A percentile compares a stretch with the other conserved stretches of the same genome.
phyloP scores from a whole-genome alignment of 257 asterid species.

The Rehmannia glutinosa region DNA sequence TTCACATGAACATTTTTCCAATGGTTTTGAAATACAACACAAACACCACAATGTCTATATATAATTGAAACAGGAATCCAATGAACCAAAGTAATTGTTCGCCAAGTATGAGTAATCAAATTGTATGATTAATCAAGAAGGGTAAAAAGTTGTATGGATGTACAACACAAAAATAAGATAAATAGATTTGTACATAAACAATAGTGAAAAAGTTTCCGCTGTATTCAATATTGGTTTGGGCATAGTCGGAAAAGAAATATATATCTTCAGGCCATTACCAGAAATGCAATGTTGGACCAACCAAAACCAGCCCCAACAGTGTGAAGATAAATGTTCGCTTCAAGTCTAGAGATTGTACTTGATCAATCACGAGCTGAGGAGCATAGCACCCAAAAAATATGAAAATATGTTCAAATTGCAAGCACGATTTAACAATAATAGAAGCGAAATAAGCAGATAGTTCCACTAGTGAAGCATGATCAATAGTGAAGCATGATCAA shows the following conservation, averaged over 20 bases:
- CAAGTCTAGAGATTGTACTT: conserved; percentile 59
- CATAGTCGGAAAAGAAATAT: background rate
- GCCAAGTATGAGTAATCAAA: no score
- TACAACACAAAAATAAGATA: background rate
- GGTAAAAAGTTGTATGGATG: background rate
- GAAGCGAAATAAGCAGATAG: background rate
- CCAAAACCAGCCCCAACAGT: conserved; percentile 81
- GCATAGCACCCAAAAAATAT: background rate
- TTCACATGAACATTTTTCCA: no score
- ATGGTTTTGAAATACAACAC: no score
- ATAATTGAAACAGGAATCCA: no score
- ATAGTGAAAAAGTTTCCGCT: background rate
- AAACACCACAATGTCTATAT: no score
- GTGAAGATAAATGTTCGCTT: conserved; percentile 75
- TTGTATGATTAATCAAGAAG: background rate
- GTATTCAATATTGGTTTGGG: background rate
- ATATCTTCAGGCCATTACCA: conserved; percentile 45
- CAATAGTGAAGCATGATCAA: background rate
- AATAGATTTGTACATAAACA: background rate
- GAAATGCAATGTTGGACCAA: conserved; percentile 92
- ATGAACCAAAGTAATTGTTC: no score
- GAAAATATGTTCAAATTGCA: background rate
- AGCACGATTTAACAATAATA: background rate
- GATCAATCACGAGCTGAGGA: conserved; percentile 65
- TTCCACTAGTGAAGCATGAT: background rate